phyloP scores from a whole-genome alignment of 176 grass and related monocot species.

The Phyllostachys edulis region DNA sequence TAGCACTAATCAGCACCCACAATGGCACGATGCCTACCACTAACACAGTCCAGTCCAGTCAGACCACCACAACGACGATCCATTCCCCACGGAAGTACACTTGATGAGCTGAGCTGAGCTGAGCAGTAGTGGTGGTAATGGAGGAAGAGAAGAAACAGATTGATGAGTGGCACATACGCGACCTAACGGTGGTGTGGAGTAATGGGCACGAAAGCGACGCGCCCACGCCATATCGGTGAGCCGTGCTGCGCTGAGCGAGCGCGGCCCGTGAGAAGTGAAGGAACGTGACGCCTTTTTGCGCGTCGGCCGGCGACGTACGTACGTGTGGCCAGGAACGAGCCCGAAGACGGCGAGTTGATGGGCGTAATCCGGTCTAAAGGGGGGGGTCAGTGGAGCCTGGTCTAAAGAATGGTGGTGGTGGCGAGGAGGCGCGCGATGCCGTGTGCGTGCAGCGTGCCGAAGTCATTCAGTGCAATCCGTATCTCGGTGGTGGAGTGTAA shows the following conservation, averaged over 20 bases:
- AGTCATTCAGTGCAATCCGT: neutral
- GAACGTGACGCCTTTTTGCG: neutral
- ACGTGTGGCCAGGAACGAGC: neutral
- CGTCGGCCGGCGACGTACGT: neutral
- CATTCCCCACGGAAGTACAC: neutral
- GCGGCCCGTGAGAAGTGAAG: neutral
- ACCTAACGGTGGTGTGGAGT: neutral
- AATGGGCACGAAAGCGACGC: neutral
- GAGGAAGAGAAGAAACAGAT: neutral
- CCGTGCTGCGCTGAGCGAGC: neutral
- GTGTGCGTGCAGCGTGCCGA: neutral
- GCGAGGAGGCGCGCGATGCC: too few species aligned
- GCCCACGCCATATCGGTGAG: slow-evolving; percentile 8
- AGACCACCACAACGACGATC: neutral
- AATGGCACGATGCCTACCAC: neutral
- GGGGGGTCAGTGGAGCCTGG: too few species aligned
- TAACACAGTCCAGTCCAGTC: neutral
- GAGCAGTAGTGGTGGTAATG: neutral
- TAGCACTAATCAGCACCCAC: neutral
- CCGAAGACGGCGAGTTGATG: neutral
- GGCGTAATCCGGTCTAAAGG: neutral
- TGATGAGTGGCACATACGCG: neutral
- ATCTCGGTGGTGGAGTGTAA: neutral
- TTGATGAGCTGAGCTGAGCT: neutral
- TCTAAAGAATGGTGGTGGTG: neutral